Base-by-base conservation (phyloP, 345 rosid species). In the Eucalyptus cloeziana region DNA sequence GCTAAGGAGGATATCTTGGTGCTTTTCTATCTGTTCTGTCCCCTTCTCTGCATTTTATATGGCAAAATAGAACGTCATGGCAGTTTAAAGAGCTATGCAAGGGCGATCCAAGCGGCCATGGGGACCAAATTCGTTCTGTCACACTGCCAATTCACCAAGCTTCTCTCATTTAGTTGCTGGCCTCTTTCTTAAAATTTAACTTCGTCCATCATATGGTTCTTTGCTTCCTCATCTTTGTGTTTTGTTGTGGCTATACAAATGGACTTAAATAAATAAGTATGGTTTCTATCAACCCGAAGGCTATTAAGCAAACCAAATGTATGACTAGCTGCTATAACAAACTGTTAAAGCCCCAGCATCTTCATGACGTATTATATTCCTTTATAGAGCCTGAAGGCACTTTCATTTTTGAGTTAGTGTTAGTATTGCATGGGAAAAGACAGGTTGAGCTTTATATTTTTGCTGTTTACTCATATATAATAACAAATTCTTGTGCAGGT, bases 401-500 rank as follows among this genome's bases (percentile, higher is more conserved):
- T 2, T 19, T 76, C 85, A 76, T 76, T 40, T 21, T 76, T 40
- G 85, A 76, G 85, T 76, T 40, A 12, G 85, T 43, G 13, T 11
- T 76, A 76, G 85, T 21, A 22, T 76, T 76, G 47, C 30, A 21
- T 76, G 85, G 47, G 83, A 40, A 22, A 76, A 76, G 83, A 40
- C 83, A 76, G 83, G 30, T 76, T 40, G 83, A 40, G 85, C 85
- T 76, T 40, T 44, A 76, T 76, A 76, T 12, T 76, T 76, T 40
- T 76, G 15, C 85, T 76, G 85, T 76, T 17, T 17, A 19, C 56
- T 19, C 43, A 13, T 12, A 25, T 31, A 51, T 50, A 43, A 51
- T 51, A 40, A 40, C 47, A 76, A 44, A 87, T 85, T 91, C 25
- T 92, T 90, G 89, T 58, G 86, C 94, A 96, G 99, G 99, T 90